phyloP scores from a whole-genome alignment of 2,329 filamentous ascomycete species.

The Colletotrichum sp. region DNA sequence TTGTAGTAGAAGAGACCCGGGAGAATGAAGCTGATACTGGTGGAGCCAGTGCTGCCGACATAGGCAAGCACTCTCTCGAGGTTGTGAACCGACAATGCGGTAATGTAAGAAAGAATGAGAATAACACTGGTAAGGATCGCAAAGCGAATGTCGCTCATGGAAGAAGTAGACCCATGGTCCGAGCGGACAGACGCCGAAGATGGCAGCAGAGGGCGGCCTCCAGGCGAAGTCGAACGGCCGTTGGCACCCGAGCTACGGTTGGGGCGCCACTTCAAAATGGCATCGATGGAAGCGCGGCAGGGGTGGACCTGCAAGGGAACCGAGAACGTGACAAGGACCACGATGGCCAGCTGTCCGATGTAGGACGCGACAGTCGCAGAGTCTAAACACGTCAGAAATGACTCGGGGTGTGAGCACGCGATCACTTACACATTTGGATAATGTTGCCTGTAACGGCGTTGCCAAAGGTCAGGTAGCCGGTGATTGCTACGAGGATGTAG shows the following conservation, averaged over 20 bases:
- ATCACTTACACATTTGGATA: constrained; percentile 80
- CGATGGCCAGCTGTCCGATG: constrained; percentile 93
- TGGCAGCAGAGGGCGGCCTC: constrained; percentile 48
- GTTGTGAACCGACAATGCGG: constrained; percentile 88
- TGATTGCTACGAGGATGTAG: constrained; percentile 91
- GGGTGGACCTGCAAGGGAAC: constrained; percentile 96
- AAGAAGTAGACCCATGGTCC: constrained; percentile 59
- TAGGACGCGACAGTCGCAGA: constrained; percentile 81
- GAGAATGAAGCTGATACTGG: constrained; percentile 95
- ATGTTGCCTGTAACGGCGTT: constrained; percentile 92
- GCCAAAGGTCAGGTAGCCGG: constrained; percentile 94
- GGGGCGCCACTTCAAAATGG: constrained; percentile 92
- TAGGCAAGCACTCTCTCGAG: constrained; percentile 93
- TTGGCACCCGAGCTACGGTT: constrained; percentile 44
- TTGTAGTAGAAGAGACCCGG: constrained; percentile 98
- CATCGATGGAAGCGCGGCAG: constrained; percentile 92
- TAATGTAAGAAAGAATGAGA: constrained; percentile 83
- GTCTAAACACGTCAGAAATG: constrained; percentile 47
- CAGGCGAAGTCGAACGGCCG: constrained; percentile 44
- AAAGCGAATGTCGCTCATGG: constrained; percentile 88
- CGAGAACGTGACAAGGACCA: constrained; percentile 94
- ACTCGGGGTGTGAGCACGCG: neutral
- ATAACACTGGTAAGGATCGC: constrained; percentile 87
- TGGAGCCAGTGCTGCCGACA: constrained; percentile 92
- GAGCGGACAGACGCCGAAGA: constrained; percentile 42